These are phyloP conservation scores for Strigomonas culicis DNA, from an alignment of 208 protist genomes.

Conservation along the genomic window DNA sequence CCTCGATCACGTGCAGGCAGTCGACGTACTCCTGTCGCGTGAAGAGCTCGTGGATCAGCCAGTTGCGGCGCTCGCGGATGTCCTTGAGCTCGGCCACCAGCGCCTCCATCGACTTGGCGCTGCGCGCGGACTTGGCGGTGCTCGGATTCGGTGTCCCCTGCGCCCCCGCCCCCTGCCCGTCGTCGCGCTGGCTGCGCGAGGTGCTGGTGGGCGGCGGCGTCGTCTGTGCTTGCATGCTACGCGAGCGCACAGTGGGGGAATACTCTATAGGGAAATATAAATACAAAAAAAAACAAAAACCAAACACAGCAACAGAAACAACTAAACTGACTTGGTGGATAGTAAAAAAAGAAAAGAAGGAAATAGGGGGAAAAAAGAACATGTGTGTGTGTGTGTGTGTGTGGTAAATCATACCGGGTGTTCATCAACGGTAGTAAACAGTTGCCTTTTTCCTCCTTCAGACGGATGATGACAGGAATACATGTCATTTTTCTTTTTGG, in stretches of 20 bases:
- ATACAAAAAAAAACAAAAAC: not conserved
- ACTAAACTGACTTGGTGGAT: not conserved
- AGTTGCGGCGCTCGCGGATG: constrained; percentile 89
- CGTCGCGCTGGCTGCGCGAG: too few relatives aligned
- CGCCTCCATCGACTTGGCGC: not conserved
- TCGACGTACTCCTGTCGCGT: constrained; percentile 85
- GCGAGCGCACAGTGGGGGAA: not conserved
- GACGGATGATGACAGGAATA: too few relatives aligned
- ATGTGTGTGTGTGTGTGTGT: not conserved
- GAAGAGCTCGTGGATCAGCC: constrained; percentile 93
- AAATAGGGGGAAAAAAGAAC: not conserved
- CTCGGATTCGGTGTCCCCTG: too few relatives aligned
- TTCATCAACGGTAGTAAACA: not conserved
- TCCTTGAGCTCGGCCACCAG: constrained; percentile 19
- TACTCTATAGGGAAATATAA: constrained; percentile 7
- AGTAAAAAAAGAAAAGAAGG: not conserved
- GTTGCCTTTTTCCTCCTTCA: too few relatives aligned
- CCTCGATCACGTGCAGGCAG: constrained; percentile 88
- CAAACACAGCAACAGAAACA: not conserved
- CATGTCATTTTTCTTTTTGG: not conserved
- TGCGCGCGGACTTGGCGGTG: too few relatives aligned
- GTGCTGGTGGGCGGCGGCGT: too few relatives aligned
- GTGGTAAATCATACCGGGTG: not conserved
- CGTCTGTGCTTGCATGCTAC: not conserved
- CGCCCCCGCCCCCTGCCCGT: too few relatives aligned